phyloP scores from a whole-genome alignment of 1,139 yeast genomes.

The Pichia sp. region DNA sequence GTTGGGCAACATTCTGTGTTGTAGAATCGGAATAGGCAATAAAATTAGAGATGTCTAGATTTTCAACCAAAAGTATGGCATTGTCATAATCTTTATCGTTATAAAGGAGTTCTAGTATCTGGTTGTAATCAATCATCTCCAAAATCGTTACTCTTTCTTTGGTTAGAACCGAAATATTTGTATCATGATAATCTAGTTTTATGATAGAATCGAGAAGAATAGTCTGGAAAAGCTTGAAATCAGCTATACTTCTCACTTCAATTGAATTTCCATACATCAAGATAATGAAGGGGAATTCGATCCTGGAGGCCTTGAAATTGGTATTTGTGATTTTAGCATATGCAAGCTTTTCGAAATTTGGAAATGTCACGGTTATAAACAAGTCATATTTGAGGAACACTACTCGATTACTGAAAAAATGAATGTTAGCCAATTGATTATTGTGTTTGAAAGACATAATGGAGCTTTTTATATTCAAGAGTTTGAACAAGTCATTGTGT shows the following conservation, averaged over 20 bases:
- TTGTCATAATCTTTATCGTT: constrained; percentile 35
- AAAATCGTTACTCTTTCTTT: constrained; percentile 35
- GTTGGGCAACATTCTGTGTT: constrained; percentile 19
- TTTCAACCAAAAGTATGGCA: constrained; percentile 42
- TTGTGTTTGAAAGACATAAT: constrained; percentile 7
- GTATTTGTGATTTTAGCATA: constrained; percentile 12
- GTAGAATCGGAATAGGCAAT: constrained; percentile 18
- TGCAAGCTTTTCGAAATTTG: neutral
- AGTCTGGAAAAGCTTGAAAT: constrained; percentile 43
- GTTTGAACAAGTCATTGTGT: constrained; percentile 11
- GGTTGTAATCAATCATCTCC: constrained; percentile 34
- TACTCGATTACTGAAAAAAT: constrained; percentile 7
- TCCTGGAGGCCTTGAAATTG: constrained; percentile 35
- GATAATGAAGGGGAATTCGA: constrained; percentile 47
- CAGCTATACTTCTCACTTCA: constrained; percentile 42
- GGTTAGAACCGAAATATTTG: constrained; percentile 20
- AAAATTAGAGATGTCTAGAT: constrained; percentile 27
- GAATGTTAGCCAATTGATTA: constrained; percentile 2
- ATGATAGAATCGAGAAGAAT: constrained; percentile 33
- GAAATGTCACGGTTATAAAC: constrained; percentile 1
- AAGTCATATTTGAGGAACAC: constrained; percentile 11
- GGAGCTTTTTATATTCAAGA: constrained; percentile 5
- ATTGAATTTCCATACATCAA: constrained; percentile 36
- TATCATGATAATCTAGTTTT: constrained; percentile 26
- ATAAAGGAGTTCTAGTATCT: constrained; percentile 41